Percentiles rank a stretch among this genome's conserved stretches.
These are phyloP conservation scores for Phytophthora cactorum DNA, from an alignment of 352 stramenopile species.

Conservation along the genomic window DNA sequence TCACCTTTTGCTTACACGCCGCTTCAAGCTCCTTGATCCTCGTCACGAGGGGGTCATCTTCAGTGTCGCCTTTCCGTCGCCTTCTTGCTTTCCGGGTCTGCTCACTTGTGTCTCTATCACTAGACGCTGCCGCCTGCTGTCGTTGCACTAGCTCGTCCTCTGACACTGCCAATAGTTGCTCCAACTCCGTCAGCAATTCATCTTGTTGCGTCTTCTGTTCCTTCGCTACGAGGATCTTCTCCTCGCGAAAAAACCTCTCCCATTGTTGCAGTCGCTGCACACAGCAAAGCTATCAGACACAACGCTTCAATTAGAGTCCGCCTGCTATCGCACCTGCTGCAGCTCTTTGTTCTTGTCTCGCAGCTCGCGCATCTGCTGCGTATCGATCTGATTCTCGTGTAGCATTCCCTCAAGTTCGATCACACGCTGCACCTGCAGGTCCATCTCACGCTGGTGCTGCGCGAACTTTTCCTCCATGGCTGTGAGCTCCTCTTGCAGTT, in stretches of 20 bases:
- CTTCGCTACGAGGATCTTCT: conserved; percentile 42
- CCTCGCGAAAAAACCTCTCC: conserved; percentile 61
- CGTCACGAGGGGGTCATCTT: conserved; percentile 32
- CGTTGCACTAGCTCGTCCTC: conserved; percentile 35
- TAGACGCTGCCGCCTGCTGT: conserved; percentile 7
- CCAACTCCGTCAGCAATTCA: conserved; percentile 57
- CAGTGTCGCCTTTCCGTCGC: conserved; percentile 22
- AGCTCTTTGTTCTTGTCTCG: conserved; percentile 51
- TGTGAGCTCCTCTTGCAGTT: conserved; percentile 65
- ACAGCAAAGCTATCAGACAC: conserved; percentile 11
- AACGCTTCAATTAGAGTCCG: not conserved
- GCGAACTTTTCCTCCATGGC: conserved; percentile 55
- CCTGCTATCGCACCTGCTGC: conserved; percentile 34
- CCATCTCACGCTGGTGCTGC: conserved; percentile 58
- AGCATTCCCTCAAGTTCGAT: conserved; percentile 71
- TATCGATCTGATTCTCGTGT: conserved; percentile 48
- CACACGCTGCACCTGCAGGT: conserved; percentile 62
- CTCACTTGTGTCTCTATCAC: conserved; percentile 13
- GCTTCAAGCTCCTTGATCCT: conserved; percentile 75
- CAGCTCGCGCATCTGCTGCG: conserved; percentile 44
- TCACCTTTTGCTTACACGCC: conserved; percentile 77
- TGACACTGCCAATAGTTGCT: conserved; percentile 47
- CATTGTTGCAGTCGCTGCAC: conserved; percentile 60
- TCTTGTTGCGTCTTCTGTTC: conserved; percentile 57
- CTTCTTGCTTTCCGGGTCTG: conserved; percentile 16